These are phyloP conservation scores for Fusarium tricinctum DNA, from an alignment of 2,329 filamentous ascomycete genomes.

Conservation along the genomic window DNA sequence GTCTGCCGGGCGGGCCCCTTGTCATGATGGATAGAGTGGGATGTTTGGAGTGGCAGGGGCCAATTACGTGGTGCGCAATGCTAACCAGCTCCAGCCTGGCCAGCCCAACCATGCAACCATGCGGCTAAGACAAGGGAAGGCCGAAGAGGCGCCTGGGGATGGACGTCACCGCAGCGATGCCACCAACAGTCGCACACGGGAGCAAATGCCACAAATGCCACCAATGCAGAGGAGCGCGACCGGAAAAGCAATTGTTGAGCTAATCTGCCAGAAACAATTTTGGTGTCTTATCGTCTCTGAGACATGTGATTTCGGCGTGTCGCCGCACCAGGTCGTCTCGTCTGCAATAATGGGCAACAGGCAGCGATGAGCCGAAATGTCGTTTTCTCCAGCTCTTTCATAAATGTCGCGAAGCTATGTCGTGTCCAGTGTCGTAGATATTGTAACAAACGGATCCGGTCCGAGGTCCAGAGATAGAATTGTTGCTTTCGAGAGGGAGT, in stretches of 20 bases:
- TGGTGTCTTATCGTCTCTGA: conserved; percentile 18
- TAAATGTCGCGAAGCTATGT: conserved; percentile 11
- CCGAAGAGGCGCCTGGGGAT: conserved; percentile 32
- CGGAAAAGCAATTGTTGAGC: too few relatives aligned
- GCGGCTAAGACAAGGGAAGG: conserved; percentile 48
- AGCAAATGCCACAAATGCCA: conserved; percentile 38
- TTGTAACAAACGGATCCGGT: conserved; percentile 1
- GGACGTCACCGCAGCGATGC: conserved; percentile 47
- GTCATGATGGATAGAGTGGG: conserved; percentile 40
- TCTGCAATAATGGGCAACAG: conserved; percentile 10
- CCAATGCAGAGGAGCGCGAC: neutral
- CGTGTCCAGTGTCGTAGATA: conserved; percentile 2
- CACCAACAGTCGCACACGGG: conserved; percentile 33
- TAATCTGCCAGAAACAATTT: neutral
- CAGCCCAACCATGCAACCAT: conserved; percentile 29
- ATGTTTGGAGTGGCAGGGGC: conserved; percentile 33
- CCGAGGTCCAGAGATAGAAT: conserved; percentile 3
- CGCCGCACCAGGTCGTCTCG: conserved; percentile 10
- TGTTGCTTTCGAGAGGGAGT: conserved; percentile 11
- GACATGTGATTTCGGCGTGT: conserved; percentile 33
- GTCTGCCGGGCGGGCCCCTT: conserved; percentile 37
- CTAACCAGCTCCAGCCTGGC: conserved; percentile 25
- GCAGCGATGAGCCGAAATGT: conserved; percentile 28
- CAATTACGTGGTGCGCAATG: conserved; percentile 47
- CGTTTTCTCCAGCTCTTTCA: neutral